Evolutionary conservation across 225 moss, liverwort and hornwort genomes (phyloP), one percentile per base, ranked within the genome.

Genomic region (Pleurozium schreberi): DNA sequence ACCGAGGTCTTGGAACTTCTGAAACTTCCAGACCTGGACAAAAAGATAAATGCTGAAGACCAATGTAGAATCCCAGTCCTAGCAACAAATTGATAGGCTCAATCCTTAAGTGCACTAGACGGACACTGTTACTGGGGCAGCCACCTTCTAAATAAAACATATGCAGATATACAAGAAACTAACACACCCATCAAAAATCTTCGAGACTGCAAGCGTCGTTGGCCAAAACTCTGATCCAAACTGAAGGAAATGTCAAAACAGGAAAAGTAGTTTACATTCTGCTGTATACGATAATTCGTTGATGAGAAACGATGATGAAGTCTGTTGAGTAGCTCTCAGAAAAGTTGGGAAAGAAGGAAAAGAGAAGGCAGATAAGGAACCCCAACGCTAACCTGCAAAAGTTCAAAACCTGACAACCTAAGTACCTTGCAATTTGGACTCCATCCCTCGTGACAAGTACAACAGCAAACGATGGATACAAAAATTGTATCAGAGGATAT

Each of bases 331-430:
- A 81, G 93, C 87, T 93, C 91, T 93, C 93, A 91, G 88, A 91
- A 63, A 75, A 91, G 88, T 84, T 90, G 84, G 55, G 88, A 86
- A 88, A 82, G 88, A 84, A 86, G 84, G 69, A 82, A 93, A 87
- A 88, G 90, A 90, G 81, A 92, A 87, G 69, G 89, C 89, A 92
- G 81, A 71, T 81, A 90, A 84, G 84, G 71, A 55, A 89, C 87
- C 91, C 91, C 88, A 87, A 92, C 92, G 91, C 87, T 92, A 90
- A 87, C 93, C 91, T 93, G 93, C 92, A 93, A 93, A 93, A 93
- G 57, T 91, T 81, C 91, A 91, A 89, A 89, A 89, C 69, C 84
- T 90, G 87, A 84, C 85, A 91, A 87, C 87, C 89, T 90, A 89
- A 89, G 89, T 92, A 88, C 83, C 71, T 78, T 83, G 85, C 76